Conservation (phyloP, 2,329 filamentous ascomycete genomes). For the Hansfordia pulvinata region DNA sequence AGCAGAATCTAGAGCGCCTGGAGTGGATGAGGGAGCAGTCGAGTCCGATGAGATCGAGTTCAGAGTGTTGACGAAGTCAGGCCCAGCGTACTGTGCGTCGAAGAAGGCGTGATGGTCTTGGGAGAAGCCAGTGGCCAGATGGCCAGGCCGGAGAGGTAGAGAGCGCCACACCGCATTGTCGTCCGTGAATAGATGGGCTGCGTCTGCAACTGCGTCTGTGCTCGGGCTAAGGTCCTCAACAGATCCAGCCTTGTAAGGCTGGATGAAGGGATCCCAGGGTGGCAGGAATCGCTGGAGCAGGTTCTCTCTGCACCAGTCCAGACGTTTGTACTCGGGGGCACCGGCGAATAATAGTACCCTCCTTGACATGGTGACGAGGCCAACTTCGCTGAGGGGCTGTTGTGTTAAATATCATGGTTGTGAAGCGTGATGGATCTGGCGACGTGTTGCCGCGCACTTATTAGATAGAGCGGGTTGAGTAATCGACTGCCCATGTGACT, state of each 20-base stretch:
- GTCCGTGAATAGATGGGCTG: constrained; percentile 7
- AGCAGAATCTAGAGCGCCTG: no score
- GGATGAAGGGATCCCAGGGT: constrained; percentile 17
- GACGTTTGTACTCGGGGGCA: constrained; percentile 38
- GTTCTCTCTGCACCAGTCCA: constrained; percentile 38
- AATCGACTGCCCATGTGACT: no score
- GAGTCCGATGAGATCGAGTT: constrained; percentile 7
- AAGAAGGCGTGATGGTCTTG: constrained; percentile 28
- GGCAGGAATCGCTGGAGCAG: constrained; percentile 33
- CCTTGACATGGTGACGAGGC: no score
- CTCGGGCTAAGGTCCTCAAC: no score
- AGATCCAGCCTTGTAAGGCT: no score
- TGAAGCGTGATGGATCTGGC: no score
- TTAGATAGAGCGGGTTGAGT: no score
- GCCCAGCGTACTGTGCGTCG: constrained; percentile 15
- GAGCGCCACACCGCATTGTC: constrained; percentile 36
- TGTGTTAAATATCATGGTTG: no score
- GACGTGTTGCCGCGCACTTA: no score
- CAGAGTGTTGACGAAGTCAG: constrained; percentile 34
- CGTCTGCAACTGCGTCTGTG: constrained; percentile 12
- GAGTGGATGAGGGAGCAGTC: not conserved
- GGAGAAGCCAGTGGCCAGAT: constrained; percentile 37
- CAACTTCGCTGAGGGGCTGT: no score
- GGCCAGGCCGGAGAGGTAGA: constrained; percentile 30
- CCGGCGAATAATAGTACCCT: constrained; percentile 28